Evolutionary conservation across 2,329 filamentous ascomycete genomes (phyloP), one percentile per base, ranked within the genome.

Genomic region (Diaporthe australafricana): DNA sequence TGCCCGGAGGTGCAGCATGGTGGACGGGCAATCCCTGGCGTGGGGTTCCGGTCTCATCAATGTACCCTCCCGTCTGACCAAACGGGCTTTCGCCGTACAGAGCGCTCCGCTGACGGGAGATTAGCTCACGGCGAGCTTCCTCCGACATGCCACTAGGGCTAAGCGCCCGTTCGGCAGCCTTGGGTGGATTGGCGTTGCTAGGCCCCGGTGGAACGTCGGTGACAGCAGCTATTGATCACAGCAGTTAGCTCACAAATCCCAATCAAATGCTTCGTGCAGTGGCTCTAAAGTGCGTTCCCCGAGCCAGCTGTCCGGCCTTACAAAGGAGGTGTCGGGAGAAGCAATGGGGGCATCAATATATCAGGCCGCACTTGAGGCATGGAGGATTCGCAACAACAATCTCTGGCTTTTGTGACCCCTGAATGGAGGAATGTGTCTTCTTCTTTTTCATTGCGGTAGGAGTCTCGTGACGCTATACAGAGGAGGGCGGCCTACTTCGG

Each of bases 101-200:
- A 75, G 96, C 95, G 83, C 93, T 95, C 83, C 97, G 95, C 85
- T 98, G 96, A 80, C 96, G 95, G 77, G 95, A 94, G 83, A 98
- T 97, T 82, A 98, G 88, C 78, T 98, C 96, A 78, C 96, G 94
- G 78, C 96, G 96, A 80, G 98, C 95, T 78, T 98, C 95, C 86
- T 98, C 96, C 81, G 93, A 97, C 93, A 98, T 93, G 80, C 87
- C 84, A 78, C 92, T 91, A 68, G 94, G 94, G 85, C 94, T 96
- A 85, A 95, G 89, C 78, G 94, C 92, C 81, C 94, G 93, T 80
- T 96, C 94, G 60, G 60, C 60, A 81, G 92, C 92, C 87, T 98
- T 98, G 87, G 71, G 62, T 40, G 57, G 40, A n/a, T 35, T 73
- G 48, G 62, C 63, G 30, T 87, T 89, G 78, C 77, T 81, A 76